Evolutionary conservation across 2,329 filamentous ascomycete genomes (phyloP), one percentile per base, ranked within the genome.

Genomic region (Sarocladiaceae sp.): DNA sequence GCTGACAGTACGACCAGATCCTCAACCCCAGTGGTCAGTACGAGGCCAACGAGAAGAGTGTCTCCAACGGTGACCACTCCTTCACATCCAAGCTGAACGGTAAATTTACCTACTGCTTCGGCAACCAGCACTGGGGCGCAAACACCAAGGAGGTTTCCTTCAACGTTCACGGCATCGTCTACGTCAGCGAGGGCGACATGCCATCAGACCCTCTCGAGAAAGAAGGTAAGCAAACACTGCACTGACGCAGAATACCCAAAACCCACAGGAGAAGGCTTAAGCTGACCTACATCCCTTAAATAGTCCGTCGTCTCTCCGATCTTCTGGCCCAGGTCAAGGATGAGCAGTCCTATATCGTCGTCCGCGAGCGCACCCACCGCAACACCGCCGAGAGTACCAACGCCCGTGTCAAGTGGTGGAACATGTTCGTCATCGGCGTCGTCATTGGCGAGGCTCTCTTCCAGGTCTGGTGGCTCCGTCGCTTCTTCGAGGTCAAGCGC

Each of bases 311-410:
- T 59, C 78, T 98, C 48, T 85, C 86, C 50, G 88, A 97, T 48
- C 76, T 95, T 53, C 77, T 98, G 49, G 76, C 82, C 52, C 87
- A 94, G 68, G 90, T 97, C 66, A 95, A 95, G 73, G 93, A 97
- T 65, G 93, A 98, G 72, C 93, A 98, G 71, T 81, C 83, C 55
- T 98, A 98, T 72, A 97, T 98, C 59, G 82, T 98, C 50, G 72
- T 97, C 47, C 85, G 93, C 56, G 93, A 98, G 72, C 80, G 93
- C 60, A 95, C 88, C 55, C 93, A 98, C 76, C 81, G 93, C 63
- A 98, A 98, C 73, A 98, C 93, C 9, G 93, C 93, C 52, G 93
- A 98, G 74, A 96, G 90, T 77, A 98, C 93, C 59, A 98, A 98
- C 68, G 79, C 82, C 55, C 80, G 93, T 54, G 93, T 98, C 64